phyloP scores from a whole-genome alignment of 164 flowering plant genomes.

The Piper longum region DNA sequence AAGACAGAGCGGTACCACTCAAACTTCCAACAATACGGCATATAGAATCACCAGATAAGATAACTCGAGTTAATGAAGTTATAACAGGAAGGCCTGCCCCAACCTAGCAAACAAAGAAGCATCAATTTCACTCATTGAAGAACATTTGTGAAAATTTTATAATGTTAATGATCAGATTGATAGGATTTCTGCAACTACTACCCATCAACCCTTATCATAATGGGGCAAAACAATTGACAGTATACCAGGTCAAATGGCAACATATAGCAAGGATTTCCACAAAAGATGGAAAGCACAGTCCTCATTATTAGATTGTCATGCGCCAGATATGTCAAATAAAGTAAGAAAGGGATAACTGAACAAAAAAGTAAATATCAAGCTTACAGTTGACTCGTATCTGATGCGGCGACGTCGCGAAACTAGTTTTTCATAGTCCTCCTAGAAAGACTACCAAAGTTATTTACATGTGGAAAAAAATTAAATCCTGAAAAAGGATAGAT shows the following conservation, averaged over 20 bases:
- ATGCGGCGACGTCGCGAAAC: conserved; percentile 42
- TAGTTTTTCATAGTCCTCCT: conserved; percentile 75
- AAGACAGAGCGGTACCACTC: conserved; percentile 45
- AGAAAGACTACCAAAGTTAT: conserved; percentile 10
- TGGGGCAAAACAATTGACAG: neutral
- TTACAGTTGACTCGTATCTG: conserved; percentile 90
- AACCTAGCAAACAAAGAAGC: conserved; percentile 34
- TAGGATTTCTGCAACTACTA: neutral
- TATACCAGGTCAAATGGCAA: neutral
- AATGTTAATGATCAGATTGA: neutral
- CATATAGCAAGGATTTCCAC: neutral
- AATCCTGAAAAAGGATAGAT: conserved; percentile 1
- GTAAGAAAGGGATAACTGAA: neutral
- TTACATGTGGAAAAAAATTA: neutral
- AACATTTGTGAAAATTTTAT: neutral
- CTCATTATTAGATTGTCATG: too few relatives aligned
- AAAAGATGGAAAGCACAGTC: neutral
- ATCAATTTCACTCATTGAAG: neutral
- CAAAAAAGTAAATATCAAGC: conserved; percentile 10
- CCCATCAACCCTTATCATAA: too few relatives aligned
- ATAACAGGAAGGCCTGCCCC: conserved; percentile 98
- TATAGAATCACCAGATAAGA: conserved; percentile 70
- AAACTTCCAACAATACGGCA: conserved; percentile 63
- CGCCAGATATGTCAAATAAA: neutral
- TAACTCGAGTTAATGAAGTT: conserved; percentile 54